A percentile compares a stretch with the other conserved stretches of the same genome.
These are phyloP conservation scores for Aureobasidium pullulans DNA, from an alignment of 2,329 filamentous ascomycete species.

Conservation along the genomic window DNA sequence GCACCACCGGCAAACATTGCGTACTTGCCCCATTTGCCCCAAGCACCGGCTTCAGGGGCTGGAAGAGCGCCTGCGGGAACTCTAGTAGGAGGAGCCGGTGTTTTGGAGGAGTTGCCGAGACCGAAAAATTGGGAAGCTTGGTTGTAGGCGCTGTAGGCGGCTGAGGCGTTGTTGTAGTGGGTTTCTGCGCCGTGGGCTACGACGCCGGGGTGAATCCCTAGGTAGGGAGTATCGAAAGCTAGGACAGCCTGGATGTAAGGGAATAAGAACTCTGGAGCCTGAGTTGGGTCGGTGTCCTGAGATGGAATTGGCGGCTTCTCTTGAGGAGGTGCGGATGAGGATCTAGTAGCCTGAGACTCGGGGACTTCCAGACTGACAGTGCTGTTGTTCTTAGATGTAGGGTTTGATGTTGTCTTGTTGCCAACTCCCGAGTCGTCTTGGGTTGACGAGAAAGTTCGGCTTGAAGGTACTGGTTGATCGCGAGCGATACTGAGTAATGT, in stretches of 20 bases:
- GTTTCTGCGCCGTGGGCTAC: slow-evolving; percentile 82
- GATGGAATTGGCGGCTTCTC: slow-evolving; percentile 3
- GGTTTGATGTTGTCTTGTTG: slow-evolving; percentile 15
- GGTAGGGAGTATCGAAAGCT: slow-evolving; percentile 89
- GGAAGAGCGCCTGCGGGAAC: slow-evolving; percentile 25
- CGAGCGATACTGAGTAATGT: slow-evolving; percentile 68
- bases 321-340: slow-evolving; percentile 17
- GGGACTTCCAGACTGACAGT: slow-evolving; percentile 14
- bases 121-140: slow-evolving; percentile 58
- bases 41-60: slow-evolving; percentile 32
- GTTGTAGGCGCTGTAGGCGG: slow-evolving; percentile 60
- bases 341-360: background rate
- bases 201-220: slow-evolving; percentile 72
- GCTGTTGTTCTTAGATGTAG: slow-evolving; percentile 2
- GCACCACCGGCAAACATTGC: slow-evolving; percentile 78
- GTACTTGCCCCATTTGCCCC: slow-evolving; percentile 77
- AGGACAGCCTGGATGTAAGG: slow-evolving; percentile 85
- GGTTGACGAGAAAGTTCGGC: slow-evolving; percentile 8
- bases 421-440: slow-evolving; percentile 14
- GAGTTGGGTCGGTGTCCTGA: slow-evolving; percentile 24
- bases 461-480: slow-evolving; percentile 47
- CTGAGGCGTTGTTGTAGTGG: slow-evolving; percentile 68
- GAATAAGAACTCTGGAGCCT: slow-evolving; percentile 61
- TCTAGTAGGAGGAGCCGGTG: slow-evolving; percentile 19
- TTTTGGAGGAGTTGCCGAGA: background rate